phyloP scores from a whole-genome alignment of 1,139 yeast genomes.

The Barnettozyma hawaiiensis region DNA sequence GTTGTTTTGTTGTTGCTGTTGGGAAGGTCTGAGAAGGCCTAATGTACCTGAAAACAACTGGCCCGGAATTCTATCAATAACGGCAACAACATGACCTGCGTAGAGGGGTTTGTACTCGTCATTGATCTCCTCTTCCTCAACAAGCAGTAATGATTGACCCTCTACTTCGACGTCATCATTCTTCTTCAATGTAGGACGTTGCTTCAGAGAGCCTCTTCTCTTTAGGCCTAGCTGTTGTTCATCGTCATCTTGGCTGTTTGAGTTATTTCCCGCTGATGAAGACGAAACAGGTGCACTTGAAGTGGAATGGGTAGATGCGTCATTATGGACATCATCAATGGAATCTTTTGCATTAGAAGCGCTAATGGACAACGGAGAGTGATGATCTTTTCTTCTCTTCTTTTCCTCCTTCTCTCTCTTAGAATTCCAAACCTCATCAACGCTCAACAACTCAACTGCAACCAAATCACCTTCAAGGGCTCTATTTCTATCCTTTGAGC shows the following conservation, averaged over 20 bases:
- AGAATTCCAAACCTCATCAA: slow-evolving; percentile 96
- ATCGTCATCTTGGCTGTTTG: slow-evolving; percentile 23
- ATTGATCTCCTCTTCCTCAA: slow-evolving; percentile 92
- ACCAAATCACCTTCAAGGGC: slow-evolving; percentile 96
- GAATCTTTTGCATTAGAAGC: slow-evolving; percentile 10
- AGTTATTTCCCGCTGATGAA: slow-evolving; percentile 26
- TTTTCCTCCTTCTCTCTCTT: slow-evolving; percentile 96
- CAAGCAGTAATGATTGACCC: slow-evolving; percentile 86
- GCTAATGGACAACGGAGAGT: slow-evolving; percentile 19
- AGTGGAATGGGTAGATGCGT: slow-evolving; percentile 29
- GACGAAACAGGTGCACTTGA: slow-evolving; percentile 26
- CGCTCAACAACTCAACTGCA: slow-evolving; percentile 88
- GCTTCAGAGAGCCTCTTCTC: slow-evolving; percentile 87
- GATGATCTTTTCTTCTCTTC: slow-evolving; percentile 77
- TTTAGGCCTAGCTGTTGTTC: slow-evolving; percentile 37
- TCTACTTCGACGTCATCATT: slow-evolving; percentile 98
- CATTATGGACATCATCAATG: slow-evolving; percentile 31
- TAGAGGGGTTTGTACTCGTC: slow-evolving; percentile 91
- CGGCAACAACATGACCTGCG: slow-evolving; percentile 98
- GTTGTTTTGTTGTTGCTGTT: slow-evolving; percentile 69
- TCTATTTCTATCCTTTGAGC: slow-evolving; percentile 97
- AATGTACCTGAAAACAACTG: slow-evolving; percentile 91
- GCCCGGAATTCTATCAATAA: slow-evolving; percentile 94
- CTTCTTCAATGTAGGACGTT: slow-evolving; percentile 97
- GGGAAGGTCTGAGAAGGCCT: slow-evolving; percentile 91